Evolutionary conservation across 768 basidiomycete genomes (phyloP).

Genomic region (Lactarius sp.): DNA sequence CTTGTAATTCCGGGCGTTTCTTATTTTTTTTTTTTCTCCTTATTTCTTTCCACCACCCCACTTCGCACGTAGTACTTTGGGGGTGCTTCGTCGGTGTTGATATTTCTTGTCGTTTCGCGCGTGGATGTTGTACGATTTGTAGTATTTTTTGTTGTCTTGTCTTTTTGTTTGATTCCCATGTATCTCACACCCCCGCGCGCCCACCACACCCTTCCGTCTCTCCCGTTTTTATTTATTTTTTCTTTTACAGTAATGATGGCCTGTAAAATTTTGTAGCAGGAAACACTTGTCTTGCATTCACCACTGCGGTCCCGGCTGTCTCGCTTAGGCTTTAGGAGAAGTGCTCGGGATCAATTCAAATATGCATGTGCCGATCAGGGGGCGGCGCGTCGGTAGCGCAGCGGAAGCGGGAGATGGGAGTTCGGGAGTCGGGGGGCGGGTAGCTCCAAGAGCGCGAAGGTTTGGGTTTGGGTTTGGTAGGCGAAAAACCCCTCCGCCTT

Average conservation of each 20-base stretch:
- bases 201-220: background rate
- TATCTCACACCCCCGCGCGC: background rate
- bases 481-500: too few relatives aligned
- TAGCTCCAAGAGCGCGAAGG: too few relatives aligned
- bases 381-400: background rate
- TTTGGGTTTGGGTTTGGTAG: too few relatives aligned
- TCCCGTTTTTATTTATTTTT: background rate
- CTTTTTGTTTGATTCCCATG: too few relatives aligned
- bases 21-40: background rate
- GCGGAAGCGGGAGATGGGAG: background rate
- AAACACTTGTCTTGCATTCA: too few relatives aligned
- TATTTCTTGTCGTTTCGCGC: background rate
- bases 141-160: background rate
- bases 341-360: too few relatives aligned
- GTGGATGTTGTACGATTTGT: background rate
- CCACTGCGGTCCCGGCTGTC: too few relatives aligned
- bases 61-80: background rate
- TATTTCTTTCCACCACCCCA: background rate
- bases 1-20: conserved; percentile 1
- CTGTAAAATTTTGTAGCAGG: too few relatives aligned
- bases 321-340: too few relatives aligned
- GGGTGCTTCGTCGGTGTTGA: background rate
- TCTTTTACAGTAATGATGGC: background rate
- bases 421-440: background rate
- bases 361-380: background rate